Evolutionary conservation across 495 filamentous ascomycete species (phyloP).

Genomic region (Aspergillus diversus): DNA sequence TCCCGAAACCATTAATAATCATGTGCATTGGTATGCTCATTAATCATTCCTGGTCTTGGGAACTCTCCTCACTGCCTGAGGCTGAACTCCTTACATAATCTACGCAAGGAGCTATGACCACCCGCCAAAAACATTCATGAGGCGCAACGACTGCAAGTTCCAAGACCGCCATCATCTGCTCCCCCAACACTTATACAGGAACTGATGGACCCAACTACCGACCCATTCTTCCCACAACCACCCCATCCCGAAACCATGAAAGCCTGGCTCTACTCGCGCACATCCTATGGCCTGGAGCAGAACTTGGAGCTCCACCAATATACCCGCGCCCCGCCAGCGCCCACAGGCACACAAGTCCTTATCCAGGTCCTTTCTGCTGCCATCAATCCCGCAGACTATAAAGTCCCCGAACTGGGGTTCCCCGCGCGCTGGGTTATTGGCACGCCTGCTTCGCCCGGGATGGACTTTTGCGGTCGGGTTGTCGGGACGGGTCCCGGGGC

Average conservation of each 20-base stretch:
- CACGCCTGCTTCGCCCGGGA: constrained; percentile 58
- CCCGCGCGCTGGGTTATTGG: constrained; percentile 41
- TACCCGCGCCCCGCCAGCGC: constrained; percentile 44
- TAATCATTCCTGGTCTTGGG: too few relatives aligned
- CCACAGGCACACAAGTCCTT: constrained; percentile 51
- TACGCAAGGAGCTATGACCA: too few relatives aligned
- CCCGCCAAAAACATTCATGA: too few relatives aligned
- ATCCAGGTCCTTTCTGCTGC: constrained; percentile 57
- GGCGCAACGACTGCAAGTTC: too few relatives aligned
- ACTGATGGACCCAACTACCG: too few relatives aligned
- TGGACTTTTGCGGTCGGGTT: constrained; percentile 68
- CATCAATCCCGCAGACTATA: constrained; percentile 76
- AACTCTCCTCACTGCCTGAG: too few relatives aligned
- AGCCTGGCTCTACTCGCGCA: constrained; percentile 62
- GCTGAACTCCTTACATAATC: too few relatives aligned
- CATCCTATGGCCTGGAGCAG: constrained; percentile 55
- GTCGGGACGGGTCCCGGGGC: constrained; percentile 40
- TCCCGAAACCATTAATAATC: too few relatives aligned
- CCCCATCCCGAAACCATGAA: constrained; percentile 50
- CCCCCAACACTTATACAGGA: too few relatives aligned
- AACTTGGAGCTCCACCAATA: constrained; percentile 54
- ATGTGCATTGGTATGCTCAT: too few relatives aligned
- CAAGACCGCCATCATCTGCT: too few relatives aligned
- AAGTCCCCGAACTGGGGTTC: constrained; percentile 59
- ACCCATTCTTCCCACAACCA: too few relatives aligned